These are phyloP conservation scores for Euphorbia lathyris DNA, from an alignment of 345 rosid genomes.

Conservation along the genomic window DNA sequence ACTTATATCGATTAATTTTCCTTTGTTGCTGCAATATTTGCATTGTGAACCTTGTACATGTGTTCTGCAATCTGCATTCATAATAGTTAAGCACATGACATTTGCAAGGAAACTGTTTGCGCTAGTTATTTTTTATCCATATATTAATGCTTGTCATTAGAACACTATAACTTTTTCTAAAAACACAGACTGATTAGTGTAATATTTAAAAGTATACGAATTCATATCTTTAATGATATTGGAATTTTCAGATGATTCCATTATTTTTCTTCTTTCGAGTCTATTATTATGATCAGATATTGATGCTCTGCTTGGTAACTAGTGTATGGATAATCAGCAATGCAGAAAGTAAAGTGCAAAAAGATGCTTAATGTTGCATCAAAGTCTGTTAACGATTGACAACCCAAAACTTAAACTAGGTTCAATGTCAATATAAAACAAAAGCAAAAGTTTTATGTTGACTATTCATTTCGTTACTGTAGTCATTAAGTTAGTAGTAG, in stretches of 20 bases:
- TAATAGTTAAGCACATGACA: background rate
- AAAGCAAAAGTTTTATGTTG: background rate
- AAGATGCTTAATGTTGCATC: background rate
- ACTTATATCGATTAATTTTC: background rate
- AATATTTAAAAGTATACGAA: too few relatives aligned
- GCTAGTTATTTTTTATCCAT: background rate
- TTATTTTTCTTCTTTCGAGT: background rate
- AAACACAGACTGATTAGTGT: too few relatives aligned
- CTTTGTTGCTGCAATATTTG: conserved; percentile 2
- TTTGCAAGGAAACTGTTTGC: background rate
- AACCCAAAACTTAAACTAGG: background rate
- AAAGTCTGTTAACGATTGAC: background rate
- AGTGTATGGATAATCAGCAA: background rate
- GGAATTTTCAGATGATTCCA: background rate
- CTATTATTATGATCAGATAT: background rate
- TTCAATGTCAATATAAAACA: background rate
- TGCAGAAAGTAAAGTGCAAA: background rate
- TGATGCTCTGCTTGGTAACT: background rate
- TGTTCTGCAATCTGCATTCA: background rate
- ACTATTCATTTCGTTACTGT: background rate
- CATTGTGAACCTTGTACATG: background rate
- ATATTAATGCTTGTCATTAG: background rate
- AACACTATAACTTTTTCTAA: background rate
- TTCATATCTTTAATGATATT: too few relatives aligned
- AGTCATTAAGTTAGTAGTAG: background rate